These are phyloP conservation scores for Dipteronia dyeriana DNA, from an alignment of 345 rosid species.

Conservation along the genomic window DNA sequence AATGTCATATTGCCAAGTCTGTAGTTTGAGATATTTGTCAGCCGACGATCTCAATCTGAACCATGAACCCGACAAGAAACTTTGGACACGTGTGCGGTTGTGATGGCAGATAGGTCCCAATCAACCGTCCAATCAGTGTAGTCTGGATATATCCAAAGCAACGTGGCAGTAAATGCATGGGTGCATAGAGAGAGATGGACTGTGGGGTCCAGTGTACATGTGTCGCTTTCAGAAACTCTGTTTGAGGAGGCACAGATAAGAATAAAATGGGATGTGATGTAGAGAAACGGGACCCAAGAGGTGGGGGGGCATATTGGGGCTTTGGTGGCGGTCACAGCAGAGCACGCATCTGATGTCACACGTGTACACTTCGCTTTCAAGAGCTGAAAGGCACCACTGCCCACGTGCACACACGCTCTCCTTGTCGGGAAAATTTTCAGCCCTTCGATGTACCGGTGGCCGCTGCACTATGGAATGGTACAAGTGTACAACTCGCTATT, in stretches of 20 bases:
- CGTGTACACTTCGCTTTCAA: conserved; percentile 19
- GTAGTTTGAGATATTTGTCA: background rate
- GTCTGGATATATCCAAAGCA: background rate
- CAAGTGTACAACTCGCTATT: no score
- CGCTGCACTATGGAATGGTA: no score
- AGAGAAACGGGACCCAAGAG: conserved; percentile 13
- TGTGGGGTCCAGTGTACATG: background rate
- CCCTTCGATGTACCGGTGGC: no score
- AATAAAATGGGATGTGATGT: conserved; percentile 16
- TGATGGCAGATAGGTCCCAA: background rate
- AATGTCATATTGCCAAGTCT: no score
- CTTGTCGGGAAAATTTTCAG: no score
- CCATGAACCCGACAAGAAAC: background rate
- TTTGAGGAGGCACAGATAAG: conserved; percentile 20
- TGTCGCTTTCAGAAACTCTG: conserved; percentile 5
- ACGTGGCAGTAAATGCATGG: conserved; percentile 30
- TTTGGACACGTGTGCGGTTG: conserved; percentile 8
- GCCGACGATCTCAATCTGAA: background rate
- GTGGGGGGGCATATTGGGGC: background rate
- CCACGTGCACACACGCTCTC: conserved; percentile 24
- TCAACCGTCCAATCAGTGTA: background rate
- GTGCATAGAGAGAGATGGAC: background rate
- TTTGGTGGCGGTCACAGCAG: conserved; percentile 6
- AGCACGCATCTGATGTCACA: conserved; percentile 12
- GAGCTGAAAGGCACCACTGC: conserved; percentile 13